Evolutionary conservation across 31 red algal genomes (phyloP), one percentile per base, ranked within the genome.

Genomic region (Odonthalia washingtoniensis): DNA sequence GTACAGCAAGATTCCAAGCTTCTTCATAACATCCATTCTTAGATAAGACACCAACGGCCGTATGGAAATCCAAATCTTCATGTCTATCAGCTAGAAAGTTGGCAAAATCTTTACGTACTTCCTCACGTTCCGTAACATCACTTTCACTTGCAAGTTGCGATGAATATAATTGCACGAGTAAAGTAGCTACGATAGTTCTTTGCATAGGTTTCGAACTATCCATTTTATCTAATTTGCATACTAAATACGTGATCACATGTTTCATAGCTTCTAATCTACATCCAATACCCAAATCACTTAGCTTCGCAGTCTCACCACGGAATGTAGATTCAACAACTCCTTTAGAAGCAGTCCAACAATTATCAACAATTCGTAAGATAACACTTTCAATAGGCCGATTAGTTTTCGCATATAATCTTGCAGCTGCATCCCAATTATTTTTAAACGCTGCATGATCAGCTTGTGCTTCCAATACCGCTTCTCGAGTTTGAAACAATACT

Each of bases 201-300:
- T 91, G 89, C 72, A 26, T 85, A 21, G 89, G 89, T 42, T 63
- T 42, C 43, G 87, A 74, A 35, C 33, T 74, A 39, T 83, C 87
- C 64, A 77, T 74, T 3, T 70, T 60, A 68, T 91, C 89, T 34
- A 91, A 43, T 33, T 83, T 70, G 61, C 81, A 40, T 39, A 91
- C 89, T 18, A 91, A 81, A 46, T 91, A 91, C 16, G 89, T 90
- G 30, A 90, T 90, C n/a, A 77, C 82, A 77, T 90, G 87, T 46
- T 64, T 83, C n/a, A 66, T 76, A 63, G 74, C 81, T 37, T 82
- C 49, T 1, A 80, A 49, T 73, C 69, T 49, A 66, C 33, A 77
- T 35, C 65, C 78, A 32, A 83, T 83, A n/a, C 78, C 87, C 6
- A 90, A 78, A 42, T 40, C 78, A 30, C 46, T 42, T 31, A 90